phyloP scores from a whole-genome alignment of 2,329 filamentous ascomycete species.

The Colletotrichum lindemuthianum region DNA sequence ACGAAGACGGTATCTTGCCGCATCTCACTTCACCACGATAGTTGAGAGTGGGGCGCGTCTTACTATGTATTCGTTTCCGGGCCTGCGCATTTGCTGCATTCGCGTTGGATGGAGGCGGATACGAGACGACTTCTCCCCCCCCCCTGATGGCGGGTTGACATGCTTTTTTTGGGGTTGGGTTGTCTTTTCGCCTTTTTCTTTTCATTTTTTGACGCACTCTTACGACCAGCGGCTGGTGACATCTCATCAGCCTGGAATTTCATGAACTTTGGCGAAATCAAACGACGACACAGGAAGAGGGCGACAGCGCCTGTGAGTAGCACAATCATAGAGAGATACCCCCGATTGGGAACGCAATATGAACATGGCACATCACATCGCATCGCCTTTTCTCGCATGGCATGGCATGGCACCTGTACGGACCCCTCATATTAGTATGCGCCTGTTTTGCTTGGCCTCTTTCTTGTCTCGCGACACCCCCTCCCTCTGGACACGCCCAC shows the following conservation, averaged over 20 bases:
- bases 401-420: background rate
- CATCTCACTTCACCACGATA: no score
- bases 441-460: background rate
- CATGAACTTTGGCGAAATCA: no score
- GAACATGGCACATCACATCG: background rate
- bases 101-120: no score
- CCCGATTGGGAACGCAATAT: constrained; percentile 18
- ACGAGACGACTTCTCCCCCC: background rate
- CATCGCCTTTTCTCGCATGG: constrained; percentile 6
- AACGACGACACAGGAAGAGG: background rate
- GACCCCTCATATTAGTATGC: constrained; percentile 1
- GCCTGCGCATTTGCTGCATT: no score
- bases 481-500: background rate
- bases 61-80: background rate
- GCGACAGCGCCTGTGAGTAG: background rate
- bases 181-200: constrained; percentile 3
- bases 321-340: constrained; percentile 20
- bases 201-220: background rate
- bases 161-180: constrained; percentile 8
- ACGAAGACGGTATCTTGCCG: background rate
- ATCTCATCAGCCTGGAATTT: background rate
- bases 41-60: no score
- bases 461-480: background rate
- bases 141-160: background rate
- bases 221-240: background rate